A percentile compares a stretch with the other conserved stretches of the same genome.
These are phyloP conservation scores for Senna siamea DNA, from an alignment of 306 rosid species.

Conservation along the genomic window DNA sequence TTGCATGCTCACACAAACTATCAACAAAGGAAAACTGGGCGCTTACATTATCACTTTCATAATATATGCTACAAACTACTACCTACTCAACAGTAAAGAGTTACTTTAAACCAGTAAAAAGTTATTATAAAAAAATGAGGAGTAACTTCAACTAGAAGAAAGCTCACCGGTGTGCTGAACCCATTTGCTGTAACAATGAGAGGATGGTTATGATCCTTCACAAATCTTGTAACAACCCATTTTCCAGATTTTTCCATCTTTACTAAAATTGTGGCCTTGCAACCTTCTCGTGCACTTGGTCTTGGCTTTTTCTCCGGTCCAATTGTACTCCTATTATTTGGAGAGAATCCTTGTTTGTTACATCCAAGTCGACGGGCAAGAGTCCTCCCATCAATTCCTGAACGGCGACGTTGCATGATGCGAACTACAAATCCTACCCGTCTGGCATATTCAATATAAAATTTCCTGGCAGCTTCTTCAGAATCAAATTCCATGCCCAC, in stretches of 20 bases:
- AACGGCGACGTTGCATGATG: conserved; percentile 87
- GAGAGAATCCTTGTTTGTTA: conserved; percentile 92
- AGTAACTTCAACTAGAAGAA: conserved; percentile 9
- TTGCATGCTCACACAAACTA: neutral
- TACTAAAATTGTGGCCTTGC: conserved; percentile 89
- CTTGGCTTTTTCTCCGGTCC: conserved; percentile 74
- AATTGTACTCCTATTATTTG: conserved; percentile 56
- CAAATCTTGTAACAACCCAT: conserved; percentile 90
- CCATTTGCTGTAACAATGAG: conserved; percentile 72
- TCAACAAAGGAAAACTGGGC: conserved; percentile 19
- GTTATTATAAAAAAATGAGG: neutral
- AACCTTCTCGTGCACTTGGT: conserved; percentile 94
- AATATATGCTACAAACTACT: neutral
- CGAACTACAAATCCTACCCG: conserved; percentile 78
- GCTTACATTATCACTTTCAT: neutral
- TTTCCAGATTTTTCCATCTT: conserved; percentile 91
- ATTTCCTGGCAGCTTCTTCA: conserved; percentile 78
- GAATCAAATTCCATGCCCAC: conserved; percentile 92
- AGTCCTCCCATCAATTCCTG: conserved; percentile 84
- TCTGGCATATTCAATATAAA: conserved; percentile 78
- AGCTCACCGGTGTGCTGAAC: conserved; percentile 76
- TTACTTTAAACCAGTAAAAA: conserved; percentile 12
- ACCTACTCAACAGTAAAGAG: neutral
- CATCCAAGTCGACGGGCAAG: conserved; percentile 98
- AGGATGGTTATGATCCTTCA: conserved; percentile 90